These are phyloP conservation scores for Hyaloperonospora brassicae DNA, from an alignment of 352 stramenopile genomes.

Conservation along the genomic window DNA sequence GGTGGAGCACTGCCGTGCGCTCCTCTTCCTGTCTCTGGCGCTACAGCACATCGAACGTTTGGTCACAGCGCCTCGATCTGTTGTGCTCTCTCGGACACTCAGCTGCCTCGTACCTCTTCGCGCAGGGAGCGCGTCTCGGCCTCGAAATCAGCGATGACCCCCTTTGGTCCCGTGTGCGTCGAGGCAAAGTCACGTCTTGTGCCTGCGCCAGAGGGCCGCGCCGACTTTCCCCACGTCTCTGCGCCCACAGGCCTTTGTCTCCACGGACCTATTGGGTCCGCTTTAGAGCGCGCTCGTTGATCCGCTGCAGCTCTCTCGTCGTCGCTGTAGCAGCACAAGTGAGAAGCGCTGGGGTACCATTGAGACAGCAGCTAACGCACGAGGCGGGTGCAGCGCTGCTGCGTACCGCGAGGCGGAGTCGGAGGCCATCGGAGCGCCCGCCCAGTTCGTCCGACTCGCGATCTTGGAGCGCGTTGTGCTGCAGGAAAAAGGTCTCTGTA, in stretches of 20 bases:
- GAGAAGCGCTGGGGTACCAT: not conserved
- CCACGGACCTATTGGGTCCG: slow-evolving; percentile 67
- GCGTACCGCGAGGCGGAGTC: slow-evolving; percentile 67
- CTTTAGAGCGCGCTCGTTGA: slow-evolving; percentile 48
- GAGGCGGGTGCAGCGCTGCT: no score
- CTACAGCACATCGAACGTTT: slow-evolving; percentile 13
- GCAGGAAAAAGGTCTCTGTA: slow-evolving; percentile 74
- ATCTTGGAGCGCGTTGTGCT: slow-evolving; percentile 55
- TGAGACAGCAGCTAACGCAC: no score
- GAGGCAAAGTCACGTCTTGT: slow-evolving; percentile 45
- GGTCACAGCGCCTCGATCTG: no score
- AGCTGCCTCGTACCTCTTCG: slow-evolving; percentile 35
- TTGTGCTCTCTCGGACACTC: no score
- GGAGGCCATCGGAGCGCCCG: slow-evolving; percentile 33
- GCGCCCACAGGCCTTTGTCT: slow-evolving; percentile 36
- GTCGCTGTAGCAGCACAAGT: slow-evolving; percentile 15
- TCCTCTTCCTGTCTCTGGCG: slow-evolving; percentile 40
- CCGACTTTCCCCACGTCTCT: slow-evolving; percentile 44
- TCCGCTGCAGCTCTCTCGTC: slow-evolving; percentile 52
- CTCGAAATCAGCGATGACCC: slow-evolving; percentile 79
- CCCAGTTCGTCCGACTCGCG: slow-evolving; percentile 60
- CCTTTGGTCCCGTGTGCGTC: slow-evolving; percentile 68
- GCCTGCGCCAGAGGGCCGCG: slow-evolving; percentile 16
- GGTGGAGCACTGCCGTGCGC: slow-evolving; percentile 38
- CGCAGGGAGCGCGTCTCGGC: slow-evolving; percentile 55